Base-by-base conservation (phyloP, 306 rosid species). In the Acacia crassicarpa region DNA sequence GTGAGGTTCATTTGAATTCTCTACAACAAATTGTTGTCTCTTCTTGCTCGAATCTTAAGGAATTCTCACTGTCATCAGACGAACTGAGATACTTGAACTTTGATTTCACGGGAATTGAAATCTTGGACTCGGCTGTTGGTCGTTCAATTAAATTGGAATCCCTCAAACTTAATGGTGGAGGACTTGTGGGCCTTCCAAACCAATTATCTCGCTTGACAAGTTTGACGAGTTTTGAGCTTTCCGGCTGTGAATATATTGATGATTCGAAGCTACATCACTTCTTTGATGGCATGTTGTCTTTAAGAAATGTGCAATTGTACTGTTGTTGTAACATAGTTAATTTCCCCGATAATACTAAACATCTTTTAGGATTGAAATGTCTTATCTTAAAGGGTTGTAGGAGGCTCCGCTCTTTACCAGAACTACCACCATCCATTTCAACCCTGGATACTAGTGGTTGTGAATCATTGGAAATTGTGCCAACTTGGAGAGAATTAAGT, bases 381-480 rank as follows among this genome's bases (percentile, higher is more conserved):
- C 77, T 79, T 7, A 0, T 0, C 4, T 0, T 81, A 16, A 0
- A 0, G 0, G 0, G 0, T 8, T 76, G 83, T 33, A 0, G 5
- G 40, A 56, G 63, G 43, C 86, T 84, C 46, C 66, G 11, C 14
- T 74, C 56, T 67, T 6, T 84, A 58, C 75, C 80, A n/a, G 76
- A 84, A 32, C 76, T 72, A 15, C 76, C 76, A 32, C 45, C 63
- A 17, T 51, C 77, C 40, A 35, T 35, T 35, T 35, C 40, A 35
- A 35, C 5, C 7, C 40, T 35, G 0, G 0, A 5, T 5, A 7
- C 40, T 7, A 5, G 5, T 35, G 0, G 0, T 35, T 43, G 46
- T 9, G 46, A 43, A 12, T 43, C 13, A 2, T 43, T 43, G 12
- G 46, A 43, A 43, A 9, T 20, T 12, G 35, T 70, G 56, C 0